Evolutionary conservation across 495 filamentous ascomycete genomes (phyloP).

Genomic region (Delitschia confertaspora): DNA sequence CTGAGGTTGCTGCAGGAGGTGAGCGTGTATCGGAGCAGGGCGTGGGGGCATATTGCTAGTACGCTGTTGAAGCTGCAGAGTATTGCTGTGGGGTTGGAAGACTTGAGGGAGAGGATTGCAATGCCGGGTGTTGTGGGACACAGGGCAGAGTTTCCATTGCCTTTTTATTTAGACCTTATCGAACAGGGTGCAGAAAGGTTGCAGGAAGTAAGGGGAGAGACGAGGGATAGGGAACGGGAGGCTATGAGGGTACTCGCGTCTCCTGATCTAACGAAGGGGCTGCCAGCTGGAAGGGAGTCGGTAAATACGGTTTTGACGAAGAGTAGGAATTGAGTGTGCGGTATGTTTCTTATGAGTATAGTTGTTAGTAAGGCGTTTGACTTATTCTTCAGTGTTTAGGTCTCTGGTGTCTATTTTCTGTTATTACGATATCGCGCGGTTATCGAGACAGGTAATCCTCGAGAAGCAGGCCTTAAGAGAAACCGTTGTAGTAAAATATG

Average conservation of each 20-base stretch:
- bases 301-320: not conserved
- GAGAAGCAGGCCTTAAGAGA: no score
- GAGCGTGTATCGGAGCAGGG: constrained; percentile 48
- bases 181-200: constrained; percentile 57
- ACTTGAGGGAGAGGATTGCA: constrained; percentile 56
- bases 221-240: constrained; percentile 51
- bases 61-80: constrained; percentile 57
- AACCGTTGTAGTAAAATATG: no score
- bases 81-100: constrained; percentile 57
- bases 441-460: no score
- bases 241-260: no score
- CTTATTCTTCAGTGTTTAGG: no score
- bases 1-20: constrained; percentile 51
- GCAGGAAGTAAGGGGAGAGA: constrained; percentile 46
- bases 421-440: no score
- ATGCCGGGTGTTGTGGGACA: constrained; percentile 47
- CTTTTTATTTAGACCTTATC: constrained; percentile 62
- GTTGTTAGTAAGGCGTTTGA: not conserved
- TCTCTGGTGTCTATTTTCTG: no score
- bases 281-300: constrained; percentile 22
- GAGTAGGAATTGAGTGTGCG: not conserved
- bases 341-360: not conserved
- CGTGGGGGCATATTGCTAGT: constrained; percentile 48
- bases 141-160: constrained; percentile 47
- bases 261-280: constrained; percentile 43